phyloP scores from a whole-genome alignment of 176 grass and related monocot species.

The Oryza australiensis region DNA sequence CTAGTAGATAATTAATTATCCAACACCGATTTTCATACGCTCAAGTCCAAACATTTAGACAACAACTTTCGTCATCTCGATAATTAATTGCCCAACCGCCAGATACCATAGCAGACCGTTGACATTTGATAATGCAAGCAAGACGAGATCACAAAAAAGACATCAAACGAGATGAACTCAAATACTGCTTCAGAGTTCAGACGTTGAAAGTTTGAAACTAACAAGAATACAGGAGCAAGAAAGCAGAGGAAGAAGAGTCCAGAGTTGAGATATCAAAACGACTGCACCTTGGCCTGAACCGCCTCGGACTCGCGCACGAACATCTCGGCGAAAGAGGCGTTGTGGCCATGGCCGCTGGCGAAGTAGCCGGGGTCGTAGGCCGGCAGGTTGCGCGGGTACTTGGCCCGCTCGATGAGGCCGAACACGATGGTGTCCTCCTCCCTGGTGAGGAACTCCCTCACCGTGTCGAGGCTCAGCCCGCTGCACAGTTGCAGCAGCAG shows the following conservation, averaged over 20 bases:
- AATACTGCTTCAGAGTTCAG: not conserved
- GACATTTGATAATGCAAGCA: conserved; percentile 1
- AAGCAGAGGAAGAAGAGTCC: not conserved
- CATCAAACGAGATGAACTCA: not conserved
- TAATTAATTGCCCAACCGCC: not conserved
- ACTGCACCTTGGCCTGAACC: conserved; percentile 59
- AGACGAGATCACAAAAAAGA: not conserved
- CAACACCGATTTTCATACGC: not conserved
- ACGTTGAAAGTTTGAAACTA: not conserved
- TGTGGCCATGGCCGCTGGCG: not conserved
- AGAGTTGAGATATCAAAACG: no score
- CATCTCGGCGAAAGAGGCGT: conserved; percentile 51
- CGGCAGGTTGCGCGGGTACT: conserved; percentile 49
- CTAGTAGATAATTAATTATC: not conserved
- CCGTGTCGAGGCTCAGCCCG: conserved; percentile 51
- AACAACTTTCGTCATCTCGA: not conserved
- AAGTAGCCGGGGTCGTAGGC: conserved; percentile 21
- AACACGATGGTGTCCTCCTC: conserved; percentile 76
- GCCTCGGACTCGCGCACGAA: conserved; percentile 55
- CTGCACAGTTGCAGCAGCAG: conserved; percentile 19
- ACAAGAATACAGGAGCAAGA: not conserved
- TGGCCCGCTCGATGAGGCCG: conserved; percentile 81
- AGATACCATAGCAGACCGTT: not conserved
- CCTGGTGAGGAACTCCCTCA: conserved; percentile 64
- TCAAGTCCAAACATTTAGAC: conserved; percentile 23